Base-by-base conservation (phyloP, 306 rosid species). In the Lablab purpureus region DNA sequence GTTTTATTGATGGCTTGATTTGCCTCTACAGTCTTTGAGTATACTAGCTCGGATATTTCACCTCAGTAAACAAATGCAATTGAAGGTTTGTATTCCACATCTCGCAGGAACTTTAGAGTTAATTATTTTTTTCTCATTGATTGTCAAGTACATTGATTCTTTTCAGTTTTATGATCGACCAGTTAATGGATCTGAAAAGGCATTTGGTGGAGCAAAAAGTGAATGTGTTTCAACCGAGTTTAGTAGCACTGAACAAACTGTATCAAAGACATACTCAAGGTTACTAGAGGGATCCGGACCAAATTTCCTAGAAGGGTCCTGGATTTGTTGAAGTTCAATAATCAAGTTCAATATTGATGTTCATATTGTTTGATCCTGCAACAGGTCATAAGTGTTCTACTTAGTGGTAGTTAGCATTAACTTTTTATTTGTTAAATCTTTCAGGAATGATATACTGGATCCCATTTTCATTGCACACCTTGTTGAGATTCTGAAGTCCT, bases 101-200 rank as follows among this genome's bases (percentile, higher is more conserved):
- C 65, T 62, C 82, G 74, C 41, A 36, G 65, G 64, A n/a, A 71
- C 55, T 74, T 72, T 73, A n/a, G 27, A 82, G 82, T 65, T 65
- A 47, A 58, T 14, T 30, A 65, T 47, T 45, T 75, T 67, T 82
- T 73, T 68, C 55, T 36, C 50, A 73, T 80, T 81, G 83, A 81
- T 75, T 78, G 78, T 86, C 55, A 68, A 86, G 74, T 81, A 60
- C 86, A 78, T 87, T 81, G 72, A 78, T 88, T 78, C 85, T 49
- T 88, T 89, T 84, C 91, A 92, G 98, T 90, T 90, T 87, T 78
- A 86, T 87, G 82, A 83, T 81, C 89, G 90, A 82, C 85, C 93
- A 69, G 89, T 87, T 73, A 88, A 85, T 81, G 97, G 84, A 76
- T 80, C 86, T 52, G 69, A 70, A 75, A 86, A 68, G 67, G 69